A percentile compares a stretch with the other conserved stretches of the same genome.
phyloP scores from a whole-genome alignment of 169 alveolate species.

The Plasmodium blacklocki region DNA sequence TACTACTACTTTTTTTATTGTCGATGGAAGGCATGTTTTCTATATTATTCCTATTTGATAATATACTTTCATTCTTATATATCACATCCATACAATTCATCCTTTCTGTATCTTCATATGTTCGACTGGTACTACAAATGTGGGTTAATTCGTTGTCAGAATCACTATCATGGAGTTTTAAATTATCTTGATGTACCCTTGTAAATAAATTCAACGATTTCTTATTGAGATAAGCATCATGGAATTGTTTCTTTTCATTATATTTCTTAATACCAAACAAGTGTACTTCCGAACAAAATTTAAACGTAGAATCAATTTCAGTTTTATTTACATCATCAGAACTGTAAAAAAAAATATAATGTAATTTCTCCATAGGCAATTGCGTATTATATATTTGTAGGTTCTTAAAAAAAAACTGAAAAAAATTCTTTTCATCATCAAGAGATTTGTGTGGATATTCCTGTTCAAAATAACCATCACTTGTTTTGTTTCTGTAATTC shows the following conservation, averaged over 20 bases:
- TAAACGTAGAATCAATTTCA: background rate
- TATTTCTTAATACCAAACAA: conserved; percentile 26
- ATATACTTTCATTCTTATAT: background rate
- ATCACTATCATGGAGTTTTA: conserved; percentile 18
- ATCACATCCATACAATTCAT: conserved; percentile 2
- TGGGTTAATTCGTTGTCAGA: conserved; percentile 15
- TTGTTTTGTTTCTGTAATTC: conserved; percentile 45
- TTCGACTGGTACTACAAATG: background rate
- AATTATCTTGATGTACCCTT: background rate
- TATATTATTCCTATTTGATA: too few species aligned
- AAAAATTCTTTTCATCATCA: conserved; percentile 56
- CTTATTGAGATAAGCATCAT: conserved; percentile 16
- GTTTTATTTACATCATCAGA: background rate
- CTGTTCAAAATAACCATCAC: conserved; percentile 55
- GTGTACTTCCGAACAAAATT: conserved; percentile 54
- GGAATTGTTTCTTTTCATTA: conserved; percentile 17
- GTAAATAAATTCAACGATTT: conserved; percentile 11
- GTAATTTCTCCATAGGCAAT: conserved; percentile 33
- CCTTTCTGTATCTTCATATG: conserved; percentile 1
- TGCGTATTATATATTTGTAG: conserved; percentile 32
- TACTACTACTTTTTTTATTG: too few species aligned
- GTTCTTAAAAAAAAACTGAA: conserved; percentile 35
- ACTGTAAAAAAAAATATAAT: conserved; percentile 21
- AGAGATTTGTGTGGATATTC: conserved; percentile 69
- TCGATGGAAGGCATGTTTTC: too few species aligned